These are phyloP conservation scores for Ogataea trehaloabstinens DNA, from an alignment of 805 yeast species.

Conservation along the genomic window DNA sequence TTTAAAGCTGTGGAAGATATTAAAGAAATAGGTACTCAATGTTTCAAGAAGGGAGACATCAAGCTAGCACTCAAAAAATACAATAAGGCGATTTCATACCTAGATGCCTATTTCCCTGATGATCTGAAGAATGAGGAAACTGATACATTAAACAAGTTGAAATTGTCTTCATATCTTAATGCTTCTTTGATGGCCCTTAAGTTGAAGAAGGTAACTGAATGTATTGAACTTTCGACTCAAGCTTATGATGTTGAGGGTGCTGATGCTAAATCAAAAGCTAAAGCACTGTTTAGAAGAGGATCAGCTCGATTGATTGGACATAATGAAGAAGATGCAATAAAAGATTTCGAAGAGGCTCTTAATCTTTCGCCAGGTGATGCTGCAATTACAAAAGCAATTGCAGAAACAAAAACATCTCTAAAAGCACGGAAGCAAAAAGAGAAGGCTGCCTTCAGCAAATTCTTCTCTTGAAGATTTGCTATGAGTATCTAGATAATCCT, in stretches of 20 bases:
- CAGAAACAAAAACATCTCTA: slow-evolving; percentile 52
- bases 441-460: slow-evolving; percentile 71
- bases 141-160: slow-evolving; percentile 48
- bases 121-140: slow-evolving; percentile 57
- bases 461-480: slow-evolving; percentile 40
- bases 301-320: slow-evolving; percentile 61
- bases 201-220: slow-evolving; percentile 50
- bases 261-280: slow-evolving; percentile 69
- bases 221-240: slow-evolving; percentile 57
- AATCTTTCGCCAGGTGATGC: slow-evolving; percentile 66
- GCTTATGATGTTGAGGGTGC: slow-evolving; percentile 62
- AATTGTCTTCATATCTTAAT: slow-evolving; percentile 66
- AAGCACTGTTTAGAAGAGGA: slow-evolving; percentile 87
- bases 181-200: slow-evolving; percentile 74
- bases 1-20: slow-evolving; percentile 60
- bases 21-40: slow-evolving; percentile 75
- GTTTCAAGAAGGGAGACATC: slow-evolving; percentile 63
- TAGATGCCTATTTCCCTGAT: slow-evolving; percentile 72
- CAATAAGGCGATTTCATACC: slow-evolving; percentile 65
- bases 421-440: slow-evolving; percentile 62
- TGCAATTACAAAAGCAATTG: slow-evolving; percentile 64
- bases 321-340: slow-evolving; percentile 68
- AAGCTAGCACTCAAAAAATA: slow-evolving; percentile 65
- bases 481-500: background rate
- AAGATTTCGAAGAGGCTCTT: slow-evolving; percentile 64